Base-by-base conservation (phyloP, 2,329 filamentous ascomycete species). In the Apiospora aurea region DNA sequence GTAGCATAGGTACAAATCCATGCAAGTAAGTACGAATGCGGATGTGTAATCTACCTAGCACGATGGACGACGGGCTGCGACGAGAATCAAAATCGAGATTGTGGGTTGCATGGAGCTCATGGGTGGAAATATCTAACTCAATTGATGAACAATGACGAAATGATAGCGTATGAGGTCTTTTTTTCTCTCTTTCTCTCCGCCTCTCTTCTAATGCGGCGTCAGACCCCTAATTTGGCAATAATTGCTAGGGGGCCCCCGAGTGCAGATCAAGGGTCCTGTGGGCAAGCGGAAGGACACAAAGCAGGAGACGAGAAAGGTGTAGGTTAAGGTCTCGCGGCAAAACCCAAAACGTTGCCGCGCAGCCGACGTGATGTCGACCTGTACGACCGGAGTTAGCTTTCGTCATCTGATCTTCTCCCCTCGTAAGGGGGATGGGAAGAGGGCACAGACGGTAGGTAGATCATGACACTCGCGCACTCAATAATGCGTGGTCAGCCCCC, bases 261-360 rank as follows among this genome's bases (percentile, higher is more conserved):
- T 41, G 57, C 34, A 64, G 41, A 64, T 13, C 57, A 41, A 61
- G 34, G 57, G 57, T 64, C 57, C 26, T 29, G 26, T 14, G 41
- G 53, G 53, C 53, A 21, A 21, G 53, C 29, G 29, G 51, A 18
- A 34, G 29, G 18, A 5, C 13, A 16, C 26, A 34, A 29, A 34
- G 29, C 6, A 5, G 7, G 16, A 49, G 51, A 34, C 16, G 26
- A 18, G 51, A 34, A 7, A 61, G 16, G 53, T 61, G 26, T 34
- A 61, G 57, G 57, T 64, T 41, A 64, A 64, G 57, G 57, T 64
- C 57, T 64, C 57, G 57, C 57, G 57, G 57, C 57, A 64, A 64
- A 64, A 64, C 57, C 57, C 34, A 41, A 64, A 64, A 64, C 57
- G 29, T 11, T 41, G 57, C 34, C 57, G 57, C 57, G 57, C 57